Conservation (phyloP, 2,329 filamentous ascomycete genomes). For the Dothistroma pini region DNA sequence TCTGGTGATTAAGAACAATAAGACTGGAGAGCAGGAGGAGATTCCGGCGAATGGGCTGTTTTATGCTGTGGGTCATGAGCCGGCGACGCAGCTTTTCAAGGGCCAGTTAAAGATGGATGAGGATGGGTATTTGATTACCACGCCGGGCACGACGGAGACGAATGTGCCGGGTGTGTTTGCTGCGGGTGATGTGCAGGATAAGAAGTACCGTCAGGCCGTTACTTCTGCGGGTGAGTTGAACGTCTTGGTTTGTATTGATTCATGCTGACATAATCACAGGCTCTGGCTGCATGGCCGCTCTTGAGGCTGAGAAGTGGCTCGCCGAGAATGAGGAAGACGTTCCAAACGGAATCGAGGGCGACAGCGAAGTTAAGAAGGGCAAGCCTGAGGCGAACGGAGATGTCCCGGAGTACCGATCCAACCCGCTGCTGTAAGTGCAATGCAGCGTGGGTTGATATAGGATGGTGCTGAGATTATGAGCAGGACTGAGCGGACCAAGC, state of each 20-base stretch:
- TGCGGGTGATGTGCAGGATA: constrained; percentile 97
- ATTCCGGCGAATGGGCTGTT: constrained; percentile 89
- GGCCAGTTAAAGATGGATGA: constrained; percentile 82
- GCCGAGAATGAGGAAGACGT: constrained; percentile 68
- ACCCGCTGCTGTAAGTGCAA: constrained; percentile 56
- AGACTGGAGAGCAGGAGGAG: constrained; percentile 73
- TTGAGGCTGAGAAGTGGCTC: constrained; percentile 93
- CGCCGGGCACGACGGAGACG: constrained; percentile 83
- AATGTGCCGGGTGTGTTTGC: constrained; percentile 91
- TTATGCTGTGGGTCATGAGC: constrained; percentile 96
- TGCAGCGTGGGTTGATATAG: not conserved
- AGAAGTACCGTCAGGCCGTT: constrained; percentile 95
- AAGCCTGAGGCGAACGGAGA: constrained; percentile 47
- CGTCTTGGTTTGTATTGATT: not conserved
- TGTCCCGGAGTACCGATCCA: constrained; percentile 60
- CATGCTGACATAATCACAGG: constrained; percentile 48
- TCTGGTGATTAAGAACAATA: constrained; percentile 75
- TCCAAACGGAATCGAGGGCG: constrained; percentile 48
- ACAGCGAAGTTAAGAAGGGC: constrained; percentile 47
- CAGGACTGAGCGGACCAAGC: constrained; percentile 4
- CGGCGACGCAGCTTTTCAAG: constrained; percentile 86
- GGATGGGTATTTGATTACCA: constrained; percentile 87
- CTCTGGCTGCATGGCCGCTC: constrained; percentile 88
- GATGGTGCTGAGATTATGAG: not conserved
- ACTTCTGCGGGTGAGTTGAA: constrained; percentile 80